phyloP scores from a whole-genome alignment of 495 filamentous ascomycete species.

The Beverwykella pulmonaria region DNA sequence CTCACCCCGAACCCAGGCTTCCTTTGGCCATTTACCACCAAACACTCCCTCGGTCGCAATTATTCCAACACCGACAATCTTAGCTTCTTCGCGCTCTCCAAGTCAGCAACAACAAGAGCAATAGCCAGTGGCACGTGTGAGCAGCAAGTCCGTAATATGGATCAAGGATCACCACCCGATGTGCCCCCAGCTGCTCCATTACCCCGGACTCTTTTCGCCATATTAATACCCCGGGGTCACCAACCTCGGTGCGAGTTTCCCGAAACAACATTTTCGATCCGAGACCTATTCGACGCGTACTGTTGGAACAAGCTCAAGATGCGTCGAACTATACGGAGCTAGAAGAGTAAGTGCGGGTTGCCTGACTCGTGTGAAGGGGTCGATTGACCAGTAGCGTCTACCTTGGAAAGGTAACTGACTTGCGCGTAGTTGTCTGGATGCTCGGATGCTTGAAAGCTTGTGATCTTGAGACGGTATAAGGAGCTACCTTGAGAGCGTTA shows the following conservation, averaged over 20 bases:
- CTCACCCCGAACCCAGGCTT: background rate
- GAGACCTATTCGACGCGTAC: constrained; percentile 1
- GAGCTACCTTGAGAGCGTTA: background rate
- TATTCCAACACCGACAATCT: background rate
- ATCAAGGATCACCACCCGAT: background rate
- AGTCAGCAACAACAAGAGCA: background rate
- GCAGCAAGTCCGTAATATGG: background rate
- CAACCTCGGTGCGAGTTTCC: constrained; percentile 3
- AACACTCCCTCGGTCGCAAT: background rate
- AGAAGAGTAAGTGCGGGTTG: background rate
- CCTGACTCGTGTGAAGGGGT: background rate
- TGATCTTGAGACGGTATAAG: background rate
- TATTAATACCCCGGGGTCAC: constrained; percentile 12
- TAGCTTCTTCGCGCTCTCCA: background rate
- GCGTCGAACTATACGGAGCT: background rate
- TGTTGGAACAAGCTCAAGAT: background rate
- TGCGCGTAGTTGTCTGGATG: background rate
- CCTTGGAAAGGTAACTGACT: background rate
- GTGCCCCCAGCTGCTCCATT: background rate
- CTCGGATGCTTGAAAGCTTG: background rate
- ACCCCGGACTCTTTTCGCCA: constrained; percentile 13
- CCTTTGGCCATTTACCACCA: background rate
- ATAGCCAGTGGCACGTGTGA: background rate
- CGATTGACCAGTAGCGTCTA: background rate
- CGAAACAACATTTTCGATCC: background rate